phyloP scores from a whole-genome alignment of 139 green algal genomes.

The Tetraselmis striata region DNA sequence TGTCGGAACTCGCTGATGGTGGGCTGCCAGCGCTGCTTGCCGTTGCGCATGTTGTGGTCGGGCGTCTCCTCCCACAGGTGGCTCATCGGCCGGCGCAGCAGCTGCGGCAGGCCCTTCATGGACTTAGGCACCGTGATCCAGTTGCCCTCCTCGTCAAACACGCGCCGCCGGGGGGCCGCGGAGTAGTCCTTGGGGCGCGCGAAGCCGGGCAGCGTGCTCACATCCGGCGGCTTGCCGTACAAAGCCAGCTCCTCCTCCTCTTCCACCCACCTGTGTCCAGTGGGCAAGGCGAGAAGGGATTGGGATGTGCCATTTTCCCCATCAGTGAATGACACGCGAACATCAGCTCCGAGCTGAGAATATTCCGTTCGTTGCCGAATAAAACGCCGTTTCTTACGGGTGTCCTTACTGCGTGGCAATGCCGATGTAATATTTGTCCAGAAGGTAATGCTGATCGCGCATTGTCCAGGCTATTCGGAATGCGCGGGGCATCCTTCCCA shows the following conservation, averaged over 20 bases:
- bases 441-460: too few relatives aligned
- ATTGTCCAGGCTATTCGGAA: too few relatives aligned
- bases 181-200: not conserved
- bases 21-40: conserved; percentile 42
- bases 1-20: conserved; percentile 47
- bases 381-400: too few relatives aligned
- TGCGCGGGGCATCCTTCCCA: too few relatives aligned
- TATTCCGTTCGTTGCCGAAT: too few relatives aligned
- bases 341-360: too few relatives aligned
- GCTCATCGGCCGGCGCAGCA: conserved; percentile 41
- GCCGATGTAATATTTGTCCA: too few relatives aligned
- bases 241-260: not conserved
- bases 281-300: not conserved
- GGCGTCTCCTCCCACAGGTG: conserved; percentile 57
- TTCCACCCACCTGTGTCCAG: not conserved
- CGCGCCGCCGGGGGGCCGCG: too few relatives aligned
- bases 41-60: conserved; percentile 28
- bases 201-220: not conserved
- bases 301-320: not conserved
- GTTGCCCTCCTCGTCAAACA: conserved; percentile 45
- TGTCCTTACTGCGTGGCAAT: too few relatives aligned
- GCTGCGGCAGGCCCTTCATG: conserved; percentile 13
- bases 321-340: too few relatives aligned
- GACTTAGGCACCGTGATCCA: conserved; percentile 44
- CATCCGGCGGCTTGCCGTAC: not conserved